Conservation (phyloP, 495 filamentous ascomycete species). For the Hypoxylon cercidicola region DNA sequence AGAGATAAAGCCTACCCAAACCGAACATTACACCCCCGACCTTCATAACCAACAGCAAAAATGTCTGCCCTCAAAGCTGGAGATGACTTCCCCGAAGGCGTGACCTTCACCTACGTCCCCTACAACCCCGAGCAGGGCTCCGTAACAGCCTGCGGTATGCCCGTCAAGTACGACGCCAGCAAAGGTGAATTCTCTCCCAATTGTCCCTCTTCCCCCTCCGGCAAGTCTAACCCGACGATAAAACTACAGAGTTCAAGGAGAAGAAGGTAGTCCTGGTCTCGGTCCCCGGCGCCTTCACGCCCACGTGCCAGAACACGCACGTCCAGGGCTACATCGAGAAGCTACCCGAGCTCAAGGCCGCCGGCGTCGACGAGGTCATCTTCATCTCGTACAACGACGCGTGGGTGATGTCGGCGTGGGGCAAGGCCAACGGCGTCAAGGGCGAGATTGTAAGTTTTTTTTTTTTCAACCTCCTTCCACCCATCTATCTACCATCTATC, state of each 20-base stretch:
- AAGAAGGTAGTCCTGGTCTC: constrained; percentile 94
- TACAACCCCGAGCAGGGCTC: constrained; percentile 70
- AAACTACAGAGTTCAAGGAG: constrained; percentile 72
- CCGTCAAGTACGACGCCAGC: constrained; percentile 82
- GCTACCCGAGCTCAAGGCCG: constrained; percentile 74
- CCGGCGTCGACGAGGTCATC: constrained; percentile 87
- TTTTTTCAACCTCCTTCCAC: constrained; percentile 4
- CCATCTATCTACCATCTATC: too few species aligned
- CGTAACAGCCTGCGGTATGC: constrained; percentile 80
- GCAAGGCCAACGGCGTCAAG: constrained; percentile 88
- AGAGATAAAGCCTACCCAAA: not conserved
- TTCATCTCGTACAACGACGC: constrained; percentile 91
- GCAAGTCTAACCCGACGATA: not conserved
- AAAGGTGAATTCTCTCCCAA: constrained; percentile 59
- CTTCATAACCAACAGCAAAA: constrained; percentile 48
- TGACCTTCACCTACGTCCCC: constrained; percentile 82
- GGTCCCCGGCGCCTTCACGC: constrained; percentile 95
- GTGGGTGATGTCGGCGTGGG: constrained; percentile 95
- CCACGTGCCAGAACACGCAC: constrained; percentile 88
- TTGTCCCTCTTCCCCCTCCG: not conserved
- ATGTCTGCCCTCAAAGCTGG: constrained; percentile 83
- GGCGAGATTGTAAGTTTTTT: constrained; percentile 76
- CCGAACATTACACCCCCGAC: not conserved
- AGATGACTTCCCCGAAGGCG: constrained; percentile 82
- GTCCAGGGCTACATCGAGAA: constrained; percentile 86